Evolutionary conservation across 1,139 yeast genomes (phyloP).

Genomic region (Insectozyma bohioensis): DNA sequence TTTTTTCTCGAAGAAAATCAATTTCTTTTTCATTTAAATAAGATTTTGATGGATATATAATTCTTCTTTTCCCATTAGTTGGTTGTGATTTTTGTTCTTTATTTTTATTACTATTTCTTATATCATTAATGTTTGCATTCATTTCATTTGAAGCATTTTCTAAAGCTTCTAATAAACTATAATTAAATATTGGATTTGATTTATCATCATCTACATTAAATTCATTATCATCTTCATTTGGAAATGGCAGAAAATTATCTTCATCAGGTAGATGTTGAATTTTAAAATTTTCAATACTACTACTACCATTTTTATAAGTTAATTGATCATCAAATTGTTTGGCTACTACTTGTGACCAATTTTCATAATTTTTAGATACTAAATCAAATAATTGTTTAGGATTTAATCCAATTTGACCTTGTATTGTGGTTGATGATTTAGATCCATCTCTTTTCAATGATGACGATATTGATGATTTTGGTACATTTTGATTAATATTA

Average conservation of each 20-base stretch:
- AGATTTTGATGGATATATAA: slow-evolving; percentile 14
- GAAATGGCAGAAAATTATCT: slow-evolving; percentile 33
- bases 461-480: slow-evolving; percentile 3
- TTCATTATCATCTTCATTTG: slow-evolving; percentile 19
- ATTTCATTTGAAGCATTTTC: slow-evolving; percentile 24
- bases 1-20: slow-evolving; percentile 30
- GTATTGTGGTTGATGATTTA: slow-evolving; percentile 1
- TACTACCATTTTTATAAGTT: slow-evolving; percentile 1
- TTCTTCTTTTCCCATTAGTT: slow-evolving; percentile 5
- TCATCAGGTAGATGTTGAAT: slow-evolving; percentile 4
- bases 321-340: slow-evolving; percentile 25
- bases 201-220: slow-evolving; percentile 10
- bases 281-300: not conserved
- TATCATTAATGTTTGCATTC: slow-evolving; percentile 9
- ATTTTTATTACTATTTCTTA: not conserved
- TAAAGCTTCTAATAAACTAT: slow-evolving; percentile 32
- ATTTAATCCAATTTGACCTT: slow-evolving; percentile 8
- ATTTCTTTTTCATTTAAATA: slow-evolving; percentile 33
- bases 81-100: not conserved
- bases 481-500: too few species aligned
- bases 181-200: slow-evolving; percentile 28
- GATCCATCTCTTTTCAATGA: slow-evolving; percentile 5
- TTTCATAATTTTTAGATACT: slow-evolving; percentile 38
- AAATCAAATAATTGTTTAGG: slow-evolving; percentile 33
- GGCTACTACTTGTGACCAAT: slow-evolving; percentile 38